Conservation (phyloP, 2,329 filamentous ascomycete genomes). For the Sporothrix curviconia region DNA sequence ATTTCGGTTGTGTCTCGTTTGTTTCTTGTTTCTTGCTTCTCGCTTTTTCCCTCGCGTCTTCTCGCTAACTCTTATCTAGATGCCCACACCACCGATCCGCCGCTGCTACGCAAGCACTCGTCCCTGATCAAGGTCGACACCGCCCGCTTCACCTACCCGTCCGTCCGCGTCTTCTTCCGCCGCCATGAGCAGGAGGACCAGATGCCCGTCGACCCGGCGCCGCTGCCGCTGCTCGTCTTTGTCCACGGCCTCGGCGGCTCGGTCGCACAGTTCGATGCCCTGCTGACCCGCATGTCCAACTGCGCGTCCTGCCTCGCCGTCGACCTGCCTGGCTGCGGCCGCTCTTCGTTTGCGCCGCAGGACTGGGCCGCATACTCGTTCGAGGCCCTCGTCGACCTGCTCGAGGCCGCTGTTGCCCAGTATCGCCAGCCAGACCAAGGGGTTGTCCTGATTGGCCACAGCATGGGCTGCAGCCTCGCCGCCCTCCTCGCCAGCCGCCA, state of each 20-base stretch:
- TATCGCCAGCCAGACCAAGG: slow-evolving; percentile 66
- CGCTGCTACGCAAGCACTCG: slow-evolving; percentile 73
- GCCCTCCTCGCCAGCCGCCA: slow-evolving; percentile 57
- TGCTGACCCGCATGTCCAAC: slow-evolving; percentile 76
- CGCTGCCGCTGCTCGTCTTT: slow-evolving; percentile 80
- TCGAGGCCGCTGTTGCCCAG: slow-evolving; percentile 67
- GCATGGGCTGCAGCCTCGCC: slow-evolving; percentile 77
- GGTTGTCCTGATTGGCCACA: slow-evolving; percentile 79
- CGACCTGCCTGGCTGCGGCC: slow-evolving; percentile 84
- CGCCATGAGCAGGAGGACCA: slow-evolving; percentile 77
- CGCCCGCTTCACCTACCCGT: slow-evolving; percentile 60
- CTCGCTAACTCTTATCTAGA: slow-evolving; percentile 21
- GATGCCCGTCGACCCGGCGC: slow-evolving; percentile 64
- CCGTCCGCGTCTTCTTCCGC: slow-evolving; percentile 75
- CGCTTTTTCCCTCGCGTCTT: not conserved
- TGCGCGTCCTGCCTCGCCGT: slow-evolving; percentile 79
- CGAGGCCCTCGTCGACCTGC: slow-evolving; percentile 66
- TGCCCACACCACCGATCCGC: slow-evolving; percentile 59
- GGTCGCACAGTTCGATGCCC: slow-evolving; percentile 74
- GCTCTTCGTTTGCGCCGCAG: slow-evolving; percentile 65
- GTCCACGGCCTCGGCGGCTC: slow-evolving; percentile 92
- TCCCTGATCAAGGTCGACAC: slow-evolving; percentile 67
- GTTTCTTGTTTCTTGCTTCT: too few species aligned
- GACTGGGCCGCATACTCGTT: slow-evolving; percentile 74
- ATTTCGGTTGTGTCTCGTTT: too few species aligned